Evolutionary conservation across 768 basidiomycete genomes (phyloP), one percentile per base, ranked within the genome.

Genomic region (Leucocoprinus sp.): DNA sequence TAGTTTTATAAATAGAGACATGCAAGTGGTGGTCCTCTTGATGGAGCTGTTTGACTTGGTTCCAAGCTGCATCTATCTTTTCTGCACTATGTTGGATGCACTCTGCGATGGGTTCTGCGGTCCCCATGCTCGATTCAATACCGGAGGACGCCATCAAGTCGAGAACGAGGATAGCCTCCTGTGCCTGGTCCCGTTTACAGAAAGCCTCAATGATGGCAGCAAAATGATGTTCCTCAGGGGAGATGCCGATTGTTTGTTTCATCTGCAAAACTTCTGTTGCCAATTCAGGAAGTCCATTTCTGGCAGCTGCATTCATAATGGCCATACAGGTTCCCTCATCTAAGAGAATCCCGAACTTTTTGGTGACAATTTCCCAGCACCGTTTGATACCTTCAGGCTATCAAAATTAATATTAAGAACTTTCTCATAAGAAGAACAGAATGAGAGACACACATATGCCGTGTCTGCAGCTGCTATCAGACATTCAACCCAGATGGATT

Each of bases 171-270:
- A 93, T 61, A 0, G 85, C 88, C 26, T 85, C 78, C 41, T 76
- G 71, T 34, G 88, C 54, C 34, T 76, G 68, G 1, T 68, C 67
- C 21, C 68, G 71, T 11, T 66, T 72, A 60, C 76, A 77, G 54
- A 84, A 80, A 0, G 88, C 80, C 56, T 91, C 84, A 23, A 93
- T 65, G 17, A 92, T 62, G 2, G 88, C 78, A 1, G 84, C 77
- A 53, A 88, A 78, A 57, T 93, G 91, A 55, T 84, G 64, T 57
- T 92, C 90, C 55, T 70, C 57, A 63, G 75, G 70, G 37, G 67
- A 57, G 11, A 76, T 61, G 12, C 72, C 70, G 6, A 74, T 61
- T 8, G 50, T 42, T 36, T 74, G 70, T 29, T 93, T 65, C 5
- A 72, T 63, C 1, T 70, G 75, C 33, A 92, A 63, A 22, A 75